A percentile compares a stretch with the other conserved stretches of the same genome.
Evolutionary conservation across 2,329 filamentous ascomycete species (phyloP).

Genomic region (Clonostachys rosea): DNA sequence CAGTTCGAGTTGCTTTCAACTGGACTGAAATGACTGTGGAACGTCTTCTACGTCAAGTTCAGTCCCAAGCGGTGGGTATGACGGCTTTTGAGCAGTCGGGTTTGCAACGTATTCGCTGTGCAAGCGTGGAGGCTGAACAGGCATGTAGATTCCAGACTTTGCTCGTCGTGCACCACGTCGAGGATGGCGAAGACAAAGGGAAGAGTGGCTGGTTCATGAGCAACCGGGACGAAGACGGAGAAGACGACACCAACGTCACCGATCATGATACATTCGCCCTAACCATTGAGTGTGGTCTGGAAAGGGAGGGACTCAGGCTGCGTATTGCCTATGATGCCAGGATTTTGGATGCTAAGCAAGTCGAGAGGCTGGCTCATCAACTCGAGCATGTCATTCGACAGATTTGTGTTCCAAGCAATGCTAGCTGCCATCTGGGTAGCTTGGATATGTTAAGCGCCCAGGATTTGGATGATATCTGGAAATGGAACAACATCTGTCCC

Average conservation of each 20-base stretch:
- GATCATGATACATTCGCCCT: not conserved
- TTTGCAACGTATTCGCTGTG: conserved; percentile 6
- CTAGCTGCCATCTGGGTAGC: not conserved
- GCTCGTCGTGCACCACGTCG: conserved; percentile 15
- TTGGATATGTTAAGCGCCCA: not conserved
- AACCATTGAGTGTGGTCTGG: not conserved
- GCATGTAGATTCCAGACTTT: conserved; percentile 15
- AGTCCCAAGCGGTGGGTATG: conserved; percentile 12
- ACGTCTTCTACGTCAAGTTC: conserved; percentile 5
- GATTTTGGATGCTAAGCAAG: not conserved
- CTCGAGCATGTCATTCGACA: not conserved
- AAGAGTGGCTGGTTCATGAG: too few species aligned
- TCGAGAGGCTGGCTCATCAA: not conserved
- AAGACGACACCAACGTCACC: not conserved
- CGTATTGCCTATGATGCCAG: not conserved
- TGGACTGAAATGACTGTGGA: not conserved
- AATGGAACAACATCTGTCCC: not conserved
- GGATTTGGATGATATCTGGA: not conserved
- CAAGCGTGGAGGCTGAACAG: not conserved
- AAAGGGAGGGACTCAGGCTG: not conserved
- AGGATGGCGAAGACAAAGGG: conserved; percentile 2
- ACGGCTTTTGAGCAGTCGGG: conserved; percentile 14
- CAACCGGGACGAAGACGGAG: not conserved
- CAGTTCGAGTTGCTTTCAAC: conserved; percentile 1
- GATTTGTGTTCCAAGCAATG: not conserved